Evolutionary conservation across 225 moss, liverwort and hornwort genomes (phyloP).

Genomic region (Physcomitrium patens): DNA sequence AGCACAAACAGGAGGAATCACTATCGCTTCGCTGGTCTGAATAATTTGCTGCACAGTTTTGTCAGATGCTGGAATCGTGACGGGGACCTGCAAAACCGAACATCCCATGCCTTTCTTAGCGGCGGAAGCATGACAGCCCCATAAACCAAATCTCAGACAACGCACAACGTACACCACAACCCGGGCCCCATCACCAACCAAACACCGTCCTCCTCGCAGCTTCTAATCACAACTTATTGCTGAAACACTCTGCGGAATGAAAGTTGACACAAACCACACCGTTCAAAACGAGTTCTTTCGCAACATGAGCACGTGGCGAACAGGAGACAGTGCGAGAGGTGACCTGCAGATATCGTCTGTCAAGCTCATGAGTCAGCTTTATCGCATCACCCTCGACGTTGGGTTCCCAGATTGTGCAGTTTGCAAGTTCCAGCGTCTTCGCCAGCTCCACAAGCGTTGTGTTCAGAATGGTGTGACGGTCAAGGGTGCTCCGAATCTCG

Average conservation of each 20-base stretch:
- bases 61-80: constrained; percentile 67
- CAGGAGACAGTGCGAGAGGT: neutral
- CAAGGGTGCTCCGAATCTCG: constrained; percentile 85
- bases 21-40: constrained; percentile 60
- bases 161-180: neutral
- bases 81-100: constrained; percentile 52
- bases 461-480: constrained; percentile 86
- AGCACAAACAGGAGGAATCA: constrained; percentile 74
- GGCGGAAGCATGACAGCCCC: neutral
- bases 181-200: neutral
- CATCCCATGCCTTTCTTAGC: constrained; percentile 25
- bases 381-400: constrained; percentile 70
- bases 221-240: neutral
- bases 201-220: neutral
- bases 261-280: neutral
- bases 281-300: neutral
- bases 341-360: constrained; percentile 76
- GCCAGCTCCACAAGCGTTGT: constrained; percentile 87
- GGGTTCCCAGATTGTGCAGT: constrained; percentile 96
- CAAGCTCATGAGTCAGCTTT: constrained; percentile 85
- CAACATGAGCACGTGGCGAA: neutral
- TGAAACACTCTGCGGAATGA: neutral
- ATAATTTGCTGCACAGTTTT: constrained; percentile 71
- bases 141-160: neutral
- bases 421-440: constrained; percentile 72